These are phyloP conservation scores for Porogramme epimiltina DNA, from an alignment of 1,284 basidiomycete species.

Conservation along the genomic window DNA sequence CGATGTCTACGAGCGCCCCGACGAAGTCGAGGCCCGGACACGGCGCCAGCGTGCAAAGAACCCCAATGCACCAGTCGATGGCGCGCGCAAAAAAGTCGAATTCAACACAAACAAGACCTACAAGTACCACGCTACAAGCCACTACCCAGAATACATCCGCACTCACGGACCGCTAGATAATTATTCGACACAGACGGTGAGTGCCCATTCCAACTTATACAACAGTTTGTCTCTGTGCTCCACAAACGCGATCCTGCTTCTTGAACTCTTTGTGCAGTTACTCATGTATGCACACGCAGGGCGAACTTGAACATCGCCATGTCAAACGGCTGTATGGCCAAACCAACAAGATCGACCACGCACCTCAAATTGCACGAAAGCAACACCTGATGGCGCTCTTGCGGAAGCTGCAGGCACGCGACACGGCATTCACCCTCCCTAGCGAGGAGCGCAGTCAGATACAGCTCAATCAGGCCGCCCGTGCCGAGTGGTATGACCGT, in stretches of 20 bases:
- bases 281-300: conserved; percentile 12
- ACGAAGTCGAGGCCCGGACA: not conserved
- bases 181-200: not conserved
- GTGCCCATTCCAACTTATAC: too few relatives aligned
- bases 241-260: too few relatives aligned
- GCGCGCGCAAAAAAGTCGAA: not conserved
- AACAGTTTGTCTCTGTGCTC: too few relatives aligned
- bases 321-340: conserved; percentile 36
- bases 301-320: conserved; percentile 35
- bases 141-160: not conserved
- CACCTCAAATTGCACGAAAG: conserved; percentile 24
- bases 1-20: not conserved
- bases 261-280: too few relatives aligned
- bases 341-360: conserved; percentile 33
- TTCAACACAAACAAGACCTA: not conserved
- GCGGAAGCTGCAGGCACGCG: too few relatives aligned
- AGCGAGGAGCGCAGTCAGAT: too few relatives aligned
- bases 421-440: too few relatives aligned
- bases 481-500: too few relatives aligned
- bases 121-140: not conserved
- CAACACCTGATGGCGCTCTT: not conserved
- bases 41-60: not conserved
- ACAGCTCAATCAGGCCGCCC: too few relatives aligned
- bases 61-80: not conserved
- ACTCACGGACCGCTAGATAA: not conserved